These are phyloP conservation scores for Coprinopsis cinerea DNA, from an alignment of 768 basidiomycete genomes.

Conservation along the genomic window DNA sequence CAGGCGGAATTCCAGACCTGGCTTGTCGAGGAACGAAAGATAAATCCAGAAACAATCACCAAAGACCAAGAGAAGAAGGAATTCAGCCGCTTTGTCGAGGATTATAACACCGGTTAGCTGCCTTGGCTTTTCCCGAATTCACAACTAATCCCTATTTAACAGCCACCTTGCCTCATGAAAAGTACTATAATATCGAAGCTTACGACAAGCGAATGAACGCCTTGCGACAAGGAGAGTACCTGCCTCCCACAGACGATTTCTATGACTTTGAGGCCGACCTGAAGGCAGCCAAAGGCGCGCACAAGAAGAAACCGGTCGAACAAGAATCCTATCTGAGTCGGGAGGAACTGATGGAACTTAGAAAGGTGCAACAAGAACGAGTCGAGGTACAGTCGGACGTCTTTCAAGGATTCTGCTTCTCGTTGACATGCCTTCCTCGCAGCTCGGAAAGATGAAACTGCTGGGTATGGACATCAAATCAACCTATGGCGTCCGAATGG, in stretches of 20 bases:
- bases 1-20: constrained; percentile 85
- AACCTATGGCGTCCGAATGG: constrained; percentile 85
- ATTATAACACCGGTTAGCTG: constrained; percentile 68
- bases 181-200: constrained; percentile 87
- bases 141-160: not conserved
- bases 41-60: constrained; percentile 84
- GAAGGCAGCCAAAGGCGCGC: constrained; percentile 63
- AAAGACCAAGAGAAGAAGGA: constrained; percentile 86
- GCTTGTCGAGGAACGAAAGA: constrained; percentile 88
- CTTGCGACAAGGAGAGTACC: constrained; percentile 75
- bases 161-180: constrained; percentile 93
- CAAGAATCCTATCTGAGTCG: constrained; percentile 70
- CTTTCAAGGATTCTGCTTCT: not conserved
- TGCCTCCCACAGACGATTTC: constrained; percentile 61
- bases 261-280: constrained; percentile 87
- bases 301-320: constrained; percentile 64
- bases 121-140: not conserved
- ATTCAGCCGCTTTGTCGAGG: constrained; percentile 77
- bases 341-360: constrained; percentile 76
- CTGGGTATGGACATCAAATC: constrained; percentile 86
- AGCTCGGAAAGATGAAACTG: constrained; percentile 80
- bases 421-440: not conserved
- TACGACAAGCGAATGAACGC: constrained; percentile 84
- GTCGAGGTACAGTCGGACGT: constrained; percentile 62
- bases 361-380: constrained; percentile 81